Percentiles rank a stretch among this genome's conserved stretches.
These are phyloP conservation scores for Apiospora hydei DNA, from an alignment of 2,329 filamentous ascomycete genomes.

Conservation along the genomic window DNA sequence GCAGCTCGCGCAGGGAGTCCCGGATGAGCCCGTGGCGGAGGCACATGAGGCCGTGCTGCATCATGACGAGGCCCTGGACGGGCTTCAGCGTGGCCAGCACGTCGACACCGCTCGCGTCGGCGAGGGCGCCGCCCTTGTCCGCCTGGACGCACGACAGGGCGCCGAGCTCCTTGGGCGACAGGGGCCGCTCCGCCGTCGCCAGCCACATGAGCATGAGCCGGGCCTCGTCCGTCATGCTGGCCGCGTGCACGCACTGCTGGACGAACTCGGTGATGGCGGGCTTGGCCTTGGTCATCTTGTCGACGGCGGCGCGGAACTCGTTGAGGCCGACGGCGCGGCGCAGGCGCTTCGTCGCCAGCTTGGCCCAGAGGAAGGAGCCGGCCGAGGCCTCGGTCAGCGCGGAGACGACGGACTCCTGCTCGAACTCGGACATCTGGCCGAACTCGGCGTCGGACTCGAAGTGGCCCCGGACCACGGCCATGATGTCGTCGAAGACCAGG, in stretches of 20 bases:
- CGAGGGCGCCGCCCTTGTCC: conserved; percentile 39
- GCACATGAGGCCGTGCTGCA: conserved; percentile 44
- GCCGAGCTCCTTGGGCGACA: conserved; percentile 42
- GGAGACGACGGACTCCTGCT: conserved; percentile 43
- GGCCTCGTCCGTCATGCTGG: conserved; percentile 39
- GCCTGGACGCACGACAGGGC: conserved; percentile 40
- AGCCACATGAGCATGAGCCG: conserved; percentile 47
- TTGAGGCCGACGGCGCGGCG: conserved; percentile 39
- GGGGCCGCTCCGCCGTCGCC: conserved; percentile 44
- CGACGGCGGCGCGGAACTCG: conserved; percentile 39
- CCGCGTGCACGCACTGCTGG: conserved; percentile 34
- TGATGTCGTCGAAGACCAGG: conserved; percentile 46
- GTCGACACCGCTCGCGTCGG: conserved; percentile 35
- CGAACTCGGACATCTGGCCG: conserved; percentile 37
- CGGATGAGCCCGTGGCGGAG: conserved; percentile 46
- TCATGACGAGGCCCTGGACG: conserved; percentile 39
- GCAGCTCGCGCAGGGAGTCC: conserved; percentile 40
- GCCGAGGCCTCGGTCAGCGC: conserved; percentile 43
- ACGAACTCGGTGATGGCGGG: conserved; percentile 43
- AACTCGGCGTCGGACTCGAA: conserved; percentile 39
- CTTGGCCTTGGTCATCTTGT: conserved; percentile 37
- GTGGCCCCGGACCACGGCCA: conserved; percentile 40
- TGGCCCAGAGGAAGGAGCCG: conserved; percentile 49
- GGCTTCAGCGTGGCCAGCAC: conserved; percentile 38
- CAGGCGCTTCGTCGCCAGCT: conserved; percentile 42